A percentile compares a stretch with the other conserved stretches of the same genome.
Conservation (phyloP, 2,329 filamentous ascomycete species). For the Pseudonectria foliicola region DNA sequence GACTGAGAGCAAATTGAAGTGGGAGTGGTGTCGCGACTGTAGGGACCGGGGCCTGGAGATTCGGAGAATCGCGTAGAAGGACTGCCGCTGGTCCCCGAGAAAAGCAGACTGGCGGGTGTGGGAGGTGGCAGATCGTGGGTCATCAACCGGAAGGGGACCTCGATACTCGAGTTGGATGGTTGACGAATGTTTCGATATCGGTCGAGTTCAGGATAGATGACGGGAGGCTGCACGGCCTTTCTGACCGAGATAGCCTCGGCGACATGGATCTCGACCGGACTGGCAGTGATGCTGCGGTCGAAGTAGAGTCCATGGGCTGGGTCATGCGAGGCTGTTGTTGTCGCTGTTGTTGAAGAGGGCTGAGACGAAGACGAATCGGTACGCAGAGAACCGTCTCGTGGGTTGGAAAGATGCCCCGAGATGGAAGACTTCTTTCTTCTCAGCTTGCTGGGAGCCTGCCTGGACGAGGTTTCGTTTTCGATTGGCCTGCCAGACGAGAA, state of each 20-base stretch:
- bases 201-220: constrained; percentile 54
- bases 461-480: constrained; percentile 24
- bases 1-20: constrained; percentile 73
- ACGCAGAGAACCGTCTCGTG: constrained; percentile 29
- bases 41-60: constrained; percentile 60
- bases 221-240: constrained; percentile 34
- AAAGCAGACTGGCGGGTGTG: constrained; percentile 47
- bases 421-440: constrained; percentile 44
- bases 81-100: constrained; percentile 59
- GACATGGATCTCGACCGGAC: constrained; percentile 36
- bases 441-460: constrained; percentile 35
- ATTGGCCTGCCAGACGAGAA: constrained; percentile 28
- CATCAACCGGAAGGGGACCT: constrained; percentile 49
- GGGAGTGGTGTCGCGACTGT: constrained; percentile 71
- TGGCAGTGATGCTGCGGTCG: constrained; percentile 36
- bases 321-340: constrained; percentile 30
- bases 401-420: constrained; percentile 29
- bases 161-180: constrained; percentile 30
- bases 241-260: constrained; percentile 36
- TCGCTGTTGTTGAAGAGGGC: constrained; percentile 31
- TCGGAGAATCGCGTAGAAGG: constrained; percentile 71
- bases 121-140: constrained; percentile 61
- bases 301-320: constrained; percentile 27
- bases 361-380: constrained; percentile 38
- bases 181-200: constrained; percentile 46